These are phyloP conservation scores for Leptographium flavum DNA, from an alignment of 2,329 filamentous ascomycete species.

Conservation along the genomic window DNA sequence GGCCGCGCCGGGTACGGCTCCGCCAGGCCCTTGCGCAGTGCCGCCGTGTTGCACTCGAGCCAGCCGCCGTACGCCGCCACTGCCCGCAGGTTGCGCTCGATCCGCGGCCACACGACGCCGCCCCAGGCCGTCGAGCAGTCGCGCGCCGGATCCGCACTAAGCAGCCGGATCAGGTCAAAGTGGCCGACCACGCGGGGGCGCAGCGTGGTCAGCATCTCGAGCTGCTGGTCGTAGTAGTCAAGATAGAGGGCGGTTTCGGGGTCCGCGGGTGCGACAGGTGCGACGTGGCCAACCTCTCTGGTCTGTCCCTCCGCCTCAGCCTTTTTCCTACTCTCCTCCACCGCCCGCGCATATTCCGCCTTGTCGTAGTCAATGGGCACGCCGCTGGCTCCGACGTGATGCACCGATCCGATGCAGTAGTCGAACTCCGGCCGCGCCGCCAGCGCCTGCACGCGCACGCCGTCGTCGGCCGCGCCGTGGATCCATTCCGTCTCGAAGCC, in stretches of 20 bases:
- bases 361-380: constrained; percentile 81
- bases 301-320: constrained; percentile 28
- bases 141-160: constrained; percentile 54
- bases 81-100: constrained; percentile 59
- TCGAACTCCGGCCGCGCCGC: constrained; percentile 47
- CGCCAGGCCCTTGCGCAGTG: constrained; percentile 72
- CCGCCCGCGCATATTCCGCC: constrained; percentile 50
- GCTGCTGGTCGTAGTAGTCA: constrained; percentile 80
- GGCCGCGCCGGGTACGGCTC: constrained; percentile 77
- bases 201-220: constrained; percentile 60
- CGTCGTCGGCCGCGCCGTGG: constrained; percentile 42
- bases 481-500: constrained; percentile 95
- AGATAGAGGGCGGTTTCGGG: constrained; percentile 60
- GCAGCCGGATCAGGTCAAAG: constrained; percentile 79
- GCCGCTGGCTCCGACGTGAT: constrained; percentile 67
- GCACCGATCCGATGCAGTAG: constrained; percentile 78
- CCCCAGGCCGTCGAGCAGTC: constrained; percentile 31
- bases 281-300: no score
- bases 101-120: constrained; percentile 53
- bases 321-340: neutral
- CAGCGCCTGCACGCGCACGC: constrained; percentile 48
- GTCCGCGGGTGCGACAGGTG: no score
- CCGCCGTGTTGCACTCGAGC: constrained; percentile 81
- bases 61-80: constrained; percentile 63
- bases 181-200: constrained; percentile 74